phyloP scores from a whole-genome alignment of 805 yeast species.

The Lachancea sp. region DNA sequence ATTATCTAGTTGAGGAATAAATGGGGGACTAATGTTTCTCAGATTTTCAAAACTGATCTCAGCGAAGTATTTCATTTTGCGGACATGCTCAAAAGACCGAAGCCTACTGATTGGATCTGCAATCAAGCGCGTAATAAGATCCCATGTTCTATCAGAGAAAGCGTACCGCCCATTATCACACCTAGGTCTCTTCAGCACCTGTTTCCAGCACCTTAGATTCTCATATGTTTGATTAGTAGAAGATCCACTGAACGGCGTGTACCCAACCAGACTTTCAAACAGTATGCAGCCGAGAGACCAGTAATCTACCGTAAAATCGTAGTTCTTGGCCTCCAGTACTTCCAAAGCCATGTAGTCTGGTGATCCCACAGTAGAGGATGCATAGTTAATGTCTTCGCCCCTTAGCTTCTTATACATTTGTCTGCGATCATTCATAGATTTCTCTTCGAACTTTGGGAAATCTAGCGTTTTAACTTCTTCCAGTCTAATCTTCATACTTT shows the following conservation, averaged over 20 bases:
- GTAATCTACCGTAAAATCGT: slow-evolving; percentile 94
- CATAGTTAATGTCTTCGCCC: slow-evolving; percentile 71
- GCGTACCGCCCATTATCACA: slow-evolving; percentile 87
- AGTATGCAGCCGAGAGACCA: slow-evolving; percentile 98
- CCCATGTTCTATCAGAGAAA: slow-evolving; percentile 96
- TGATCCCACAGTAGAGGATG: slow-evolving; percentile 93
- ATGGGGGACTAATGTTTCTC: slow-evolving; percentile 78
- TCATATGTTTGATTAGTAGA: slow-evolving; percentile 91
- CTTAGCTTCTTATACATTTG: slow-evolving; percentile 73
- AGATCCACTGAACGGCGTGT: slow-evolving; percentile 94
- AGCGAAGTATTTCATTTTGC: slow-evolving; percentile 69
- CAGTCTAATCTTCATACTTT: slow-evolving; percentile 72
- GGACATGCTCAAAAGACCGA: slow-evolving; percentile 74
- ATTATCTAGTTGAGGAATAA: slow-evolving; percentile 91
- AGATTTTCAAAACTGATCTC: slow-evolving; percentile 76
- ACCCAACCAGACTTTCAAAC: slow-evolving; percentile 92
- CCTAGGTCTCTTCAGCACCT: slow-evolving; percentile 81
- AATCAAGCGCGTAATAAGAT: slow-evolving; percentile 67
- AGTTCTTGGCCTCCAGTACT: slow-evolving; percentile 87
- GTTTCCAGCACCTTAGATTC: slow-evolving; percentile 88
- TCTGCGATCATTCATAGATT: slow-evolving; percentile 83
- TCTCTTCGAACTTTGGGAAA: slow-evolving; percentile 54
- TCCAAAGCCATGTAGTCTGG: slow-evolving; percentile 99
- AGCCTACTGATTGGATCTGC: slow-evolving; percentile 73
- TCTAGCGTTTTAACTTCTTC: slow-evolving; percentile 72